phyloP scores from a whole-genome alignment of 768 basidiomycete species.

The Panaeolus cyanescens region DNA sequence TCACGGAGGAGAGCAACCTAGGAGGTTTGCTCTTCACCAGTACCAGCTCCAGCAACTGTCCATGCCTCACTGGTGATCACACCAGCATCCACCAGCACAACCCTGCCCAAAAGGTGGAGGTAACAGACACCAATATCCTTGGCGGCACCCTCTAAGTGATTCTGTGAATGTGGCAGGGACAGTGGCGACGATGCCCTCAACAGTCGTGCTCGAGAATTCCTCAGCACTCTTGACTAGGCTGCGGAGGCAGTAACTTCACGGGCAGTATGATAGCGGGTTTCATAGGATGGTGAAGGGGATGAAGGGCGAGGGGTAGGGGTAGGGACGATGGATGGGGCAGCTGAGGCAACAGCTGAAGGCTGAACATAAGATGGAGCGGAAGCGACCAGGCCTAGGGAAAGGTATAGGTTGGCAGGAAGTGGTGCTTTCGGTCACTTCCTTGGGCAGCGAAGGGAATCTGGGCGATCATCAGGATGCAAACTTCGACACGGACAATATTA shows the following conservation, averaged over 20 bases:
- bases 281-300: slow-evolving; percentile 53
- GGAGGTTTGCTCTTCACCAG: neutral
- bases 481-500: neutral
- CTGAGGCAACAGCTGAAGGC: slow-evolving; percentile 56
- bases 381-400: slow-evolving; percentile 74
- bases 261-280: slow-evolving; percentile 74
- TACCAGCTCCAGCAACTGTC: slow-evolving; percentile 23
- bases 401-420: slow-evolving; percentile 76
- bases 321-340: slow-evolving; percentile 61
- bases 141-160: slow-evolving; percentile 72
- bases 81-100: slow-evolving; percentile 72
- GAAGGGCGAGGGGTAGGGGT: slow-evolving; percentile 70
- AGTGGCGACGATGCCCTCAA: slow-evolving; percentile 82
- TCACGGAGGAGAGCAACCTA: slow-evolving; percentile 38
- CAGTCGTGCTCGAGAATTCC: slow-evolving; percentile 83
- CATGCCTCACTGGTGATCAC: slow-evolving; percentile 51
- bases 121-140: slow-evolving; percentile 81
- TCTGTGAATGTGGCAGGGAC: slow-evolving; percentile 77
- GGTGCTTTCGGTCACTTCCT: slow-evolving; percentile 39
- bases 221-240: slow-evolving; percentile 86
- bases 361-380: slow-evolving; percentile 60
- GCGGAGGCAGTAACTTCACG: slow-evolving; percentile 79
- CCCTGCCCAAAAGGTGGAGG: slow-evolving; percentile 87
- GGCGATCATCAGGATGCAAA: neutral
- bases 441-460: slow-evolving; percentile 77